These are phyloP conservation scores for Phytopythium litorale DNA, from an alignment of 352 stramenopile genomes.

Conservation along the genomic window DNA sequence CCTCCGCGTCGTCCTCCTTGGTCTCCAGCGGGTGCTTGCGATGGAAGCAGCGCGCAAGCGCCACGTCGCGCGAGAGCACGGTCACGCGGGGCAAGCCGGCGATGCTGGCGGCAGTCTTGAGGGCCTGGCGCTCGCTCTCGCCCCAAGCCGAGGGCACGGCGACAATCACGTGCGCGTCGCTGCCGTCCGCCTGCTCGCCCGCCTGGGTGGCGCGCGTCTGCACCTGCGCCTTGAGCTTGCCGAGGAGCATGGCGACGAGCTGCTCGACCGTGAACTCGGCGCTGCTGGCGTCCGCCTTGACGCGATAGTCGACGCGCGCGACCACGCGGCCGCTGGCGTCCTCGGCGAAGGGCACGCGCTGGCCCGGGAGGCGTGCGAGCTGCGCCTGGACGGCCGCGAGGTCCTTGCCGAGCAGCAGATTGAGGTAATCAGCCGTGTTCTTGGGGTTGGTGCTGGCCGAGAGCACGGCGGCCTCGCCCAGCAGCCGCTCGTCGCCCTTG, in stretches of 20 bases:
- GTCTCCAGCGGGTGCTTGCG: constrained; percentile 72
- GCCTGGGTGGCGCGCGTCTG: constrained; percentile 42
- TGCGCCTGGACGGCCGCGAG: constrained; percentile 37
- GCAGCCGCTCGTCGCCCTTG: constrained; percentile 77
- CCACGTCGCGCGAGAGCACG: constrained; percentile 48
- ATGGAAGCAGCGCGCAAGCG: constrained; percentile 74
- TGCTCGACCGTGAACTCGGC: constrained; percentile 67
- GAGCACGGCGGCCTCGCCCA: constrained; percentile 83
- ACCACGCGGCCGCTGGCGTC: constrained; percentile 28
- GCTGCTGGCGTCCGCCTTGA: background rate
- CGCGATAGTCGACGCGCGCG: constrained; percentile 61
- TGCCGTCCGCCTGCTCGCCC: constrained; percentile 19
- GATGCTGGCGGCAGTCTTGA: constrained; percentile 51
- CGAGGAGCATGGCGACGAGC: constrained; percentile 73
- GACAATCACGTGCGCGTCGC: constrained; percentile 43
- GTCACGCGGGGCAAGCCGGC: constrained; percentile 51
- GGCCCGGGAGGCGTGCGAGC: constrained; percentile 36
- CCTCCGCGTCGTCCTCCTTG: constrained; percentile 17
- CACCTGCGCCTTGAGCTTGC: constrained; percentile 68
- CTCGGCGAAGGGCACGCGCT: constrained; percentile 41
- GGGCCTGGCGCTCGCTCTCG: constrained; percentile 39
- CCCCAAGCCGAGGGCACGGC: constrained; percentile 65
- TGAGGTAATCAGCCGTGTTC: constrained; percentile 77
- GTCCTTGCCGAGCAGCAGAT: constrained; percentile 62
- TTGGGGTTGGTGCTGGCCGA: constrained; percentile 79